Conservation (phyloP, 352 stramenopile genomes). For the Aphanomyces astaci region DNA sequence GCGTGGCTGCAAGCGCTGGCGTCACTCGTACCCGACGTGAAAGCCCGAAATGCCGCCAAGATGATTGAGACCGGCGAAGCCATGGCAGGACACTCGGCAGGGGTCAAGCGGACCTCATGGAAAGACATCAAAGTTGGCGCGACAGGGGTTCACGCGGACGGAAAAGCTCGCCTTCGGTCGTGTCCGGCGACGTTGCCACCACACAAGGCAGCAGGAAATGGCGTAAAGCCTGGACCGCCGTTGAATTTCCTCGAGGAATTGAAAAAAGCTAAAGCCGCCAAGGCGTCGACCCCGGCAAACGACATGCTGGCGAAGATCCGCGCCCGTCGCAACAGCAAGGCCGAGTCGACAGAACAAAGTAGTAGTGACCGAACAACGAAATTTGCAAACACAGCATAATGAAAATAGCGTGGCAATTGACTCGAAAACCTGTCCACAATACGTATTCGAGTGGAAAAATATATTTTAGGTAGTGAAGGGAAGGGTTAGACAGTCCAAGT, state of each 20-base stretch:
- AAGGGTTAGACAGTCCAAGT: no score
- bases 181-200: no score
- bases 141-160: background rate
- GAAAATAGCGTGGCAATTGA: background rate
- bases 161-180: no score
- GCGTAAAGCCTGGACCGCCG: slow-evolving; percentile 19
- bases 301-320: slow-evolving; percentile 64
- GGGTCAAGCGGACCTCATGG: background rate
- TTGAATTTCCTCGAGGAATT: slow-evolving; percentile 18
- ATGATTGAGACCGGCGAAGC: background rate
- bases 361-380: no score
- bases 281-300: slow-evolving; percentile 5
- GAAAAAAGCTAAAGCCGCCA: slow-evolving; percentile 7
- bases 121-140: background rate
- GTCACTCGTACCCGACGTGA: background rate
- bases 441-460: no score
- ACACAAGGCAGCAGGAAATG: background rate
- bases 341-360: background rate
- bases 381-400: slow-evolving; percentile 15
- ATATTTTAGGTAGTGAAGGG: no score
- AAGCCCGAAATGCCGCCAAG: background rate
- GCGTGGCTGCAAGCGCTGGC: background rate
- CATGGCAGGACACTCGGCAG: background rate
- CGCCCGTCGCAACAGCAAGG: slow-evolving; percentile 30
- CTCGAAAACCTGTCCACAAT: no score